A percentile compares a stretch with the other conserved stretches of the same genome.
These are phyloP conservation scores for Spencermartinsiella ligniputridi DNA, from an alignment of 1,139 yeast species.

Conservation along the genomic window DNA sequence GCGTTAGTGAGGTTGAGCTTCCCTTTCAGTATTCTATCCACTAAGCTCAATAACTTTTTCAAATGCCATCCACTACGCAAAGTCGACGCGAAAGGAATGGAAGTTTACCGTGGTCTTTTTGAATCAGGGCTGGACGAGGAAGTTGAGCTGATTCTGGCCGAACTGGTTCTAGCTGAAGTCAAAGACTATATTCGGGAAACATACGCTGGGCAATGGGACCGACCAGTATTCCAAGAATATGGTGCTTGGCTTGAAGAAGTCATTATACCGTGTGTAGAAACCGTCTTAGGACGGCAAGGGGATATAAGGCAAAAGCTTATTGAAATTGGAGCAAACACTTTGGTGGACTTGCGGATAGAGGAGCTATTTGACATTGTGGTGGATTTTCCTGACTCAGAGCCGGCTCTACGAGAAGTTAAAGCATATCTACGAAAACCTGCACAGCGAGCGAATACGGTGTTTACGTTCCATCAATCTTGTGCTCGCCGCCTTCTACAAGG, in stretches of 20 bases:
- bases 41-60: conserved; percentile 10
- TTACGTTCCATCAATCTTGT: conserved; percentile 50
- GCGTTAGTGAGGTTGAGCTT: conserved; percentile 20
- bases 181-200: conserved; percentile 6
- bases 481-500: conserved; percentile 61
- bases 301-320: conserved; percentile 8
- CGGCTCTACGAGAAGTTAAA: conserved; percentile 63
- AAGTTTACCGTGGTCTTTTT: conserved; percentile 8
- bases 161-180: conserved; percentile 11
- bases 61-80: conserved; percentile 12
- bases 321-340: conserved; percentile 11
- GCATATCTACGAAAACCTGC: conserved; percentile 24
- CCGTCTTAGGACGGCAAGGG: conserved; percentile 11
- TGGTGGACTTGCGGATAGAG: conserved; percentile 41
- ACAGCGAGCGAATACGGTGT: conserved; percentile 53
- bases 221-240: conserved; percentile 16
- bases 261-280: conserved; percentile 9
- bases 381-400: conserved; percentile 53
- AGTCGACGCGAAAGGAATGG: conserved; percentile 6
- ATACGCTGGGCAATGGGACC: conserved; percentile 17
- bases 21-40: conserved; percentile 13
- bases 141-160: conserved; percentile 14
- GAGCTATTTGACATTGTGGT: conserved; percentile 66
- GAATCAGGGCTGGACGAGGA: conserved; percentile 13
- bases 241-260: conserved; percentile 15